These are phyloP conservation scores for Thermothielavioides terrestris DNA, from an alignment of 495 filamentous ascomycete species.

Conservation along the genomic window DNA sequence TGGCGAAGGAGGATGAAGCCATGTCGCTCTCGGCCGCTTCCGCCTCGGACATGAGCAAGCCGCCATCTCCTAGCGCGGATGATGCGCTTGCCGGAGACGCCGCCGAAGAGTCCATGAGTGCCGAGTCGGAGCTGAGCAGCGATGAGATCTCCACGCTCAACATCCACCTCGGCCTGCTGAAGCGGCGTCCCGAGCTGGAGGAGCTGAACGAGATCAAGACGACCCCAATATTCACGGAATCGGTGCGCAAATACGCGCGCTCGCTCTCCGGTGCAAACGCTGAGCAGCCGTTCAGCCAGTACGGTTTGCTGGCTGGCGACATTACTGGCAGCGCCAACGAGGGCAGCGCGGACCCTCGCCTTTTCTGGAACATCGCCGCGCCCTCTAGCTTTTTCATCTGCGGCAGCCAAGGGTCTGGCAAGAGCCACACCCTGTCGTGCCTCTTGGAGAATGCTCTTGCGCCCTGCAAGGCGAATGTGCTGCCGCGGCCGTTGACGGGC, in stretches of 20 bases:
- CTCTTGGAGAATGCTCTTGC: conserved; percentile 58
- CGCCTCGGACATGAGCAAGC: neutral
- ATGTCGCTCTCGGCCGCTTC: neutral
- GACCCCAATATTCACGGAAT: conserved; percentile 32
- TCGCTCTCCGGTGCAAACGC: neutral
- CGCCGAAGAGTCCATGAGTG: neutral
- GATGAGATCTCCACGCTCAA: conserved; percentile 1
- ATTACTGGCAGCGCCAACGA: conserved; percentile 4
- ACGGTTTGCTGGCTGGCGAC: conserved; percentile 35
- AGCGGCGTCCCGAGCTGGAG: conserved; percentile 13
- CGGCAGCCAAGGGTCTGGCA: conserved; percentile 67
- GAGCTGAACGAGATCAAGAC: conserved; percentile 28
- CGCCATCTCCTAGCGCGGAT: neutral
- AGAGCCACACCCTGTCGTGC: conserved; percentile 64
- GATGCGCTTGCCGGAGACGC: neutral
- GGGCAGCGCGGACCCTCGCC: conserved; percentile 35
- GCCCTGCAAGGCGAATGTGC: conserved; percentile 24
- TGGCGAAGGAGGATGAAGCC: neutral
- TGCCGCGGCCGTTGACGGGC: conserved; percentile 48
- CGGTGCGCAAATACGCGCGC: conserved; percentile 25
- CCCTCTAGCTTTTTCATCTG: conserved; percentile 70
- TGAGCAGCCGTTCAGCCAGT: conserved; percentile 27
- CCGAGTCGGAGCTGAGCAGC: neutral
- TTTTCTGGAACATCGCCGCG: conserved; percentile 58
- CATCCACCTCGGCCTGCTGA: conserved; percentile 15